phyloP scores from a whole-genome alignment of 2,329 filamentous ascomycete species.

The Clonostachys chloroleuca region DNA sequence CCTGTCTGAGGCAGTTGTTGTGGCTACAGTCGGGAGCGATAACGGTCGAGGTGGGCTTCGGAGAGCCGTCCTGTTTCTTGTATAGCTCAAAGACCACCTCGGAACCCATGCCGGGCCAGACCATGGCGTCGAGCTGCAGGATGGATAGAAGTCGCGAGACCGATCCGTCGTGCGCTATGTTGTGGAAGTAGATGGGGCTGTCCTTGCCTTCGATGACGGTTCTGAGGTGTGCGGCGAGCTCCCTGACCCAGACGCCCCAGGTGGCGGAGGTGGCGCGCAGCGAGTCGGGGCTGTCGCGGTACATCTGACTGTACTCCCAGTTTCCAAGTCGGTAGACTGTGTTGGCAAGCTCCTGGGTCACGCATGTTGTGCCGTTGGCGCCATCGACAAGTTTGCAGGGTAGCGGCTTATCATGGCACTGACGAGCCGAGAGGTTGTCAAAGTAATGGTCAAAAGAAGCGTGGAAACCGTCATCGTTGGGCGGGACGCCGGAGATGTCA shows the following conservation, averaged over 20 bases:
- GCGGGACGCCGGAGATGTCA: slow-evolving; percentile 59
- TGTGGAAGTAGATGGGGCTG: slow-evolving; percentile 59
- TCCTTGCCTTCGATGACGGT: slow-evolving; percentile 35
- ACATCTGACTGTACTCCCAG: slow-evolving; percentile 78
- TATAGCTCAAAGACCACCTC: slow-evolving; percentile 78
- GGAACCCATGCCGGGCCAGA: slow-evolving; percentile 80
- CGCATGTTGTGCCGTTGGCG: slow-evolving; percentile 47
- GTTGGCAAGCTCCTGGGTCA: slow-evolving; percentile 59
- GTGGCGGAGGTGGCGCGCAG: slow-evolving; percentile 57
- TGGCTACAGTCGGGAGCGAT: slow-evolving; percentile 12
- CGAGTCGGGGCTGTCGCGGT: slow-evolving; percentile 61
- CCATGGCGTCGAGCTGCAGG: slow-evolving; percentile 70
- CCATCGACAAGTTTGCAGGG: slow-evolving; percentile 56
- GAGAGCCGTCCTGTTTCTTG: slow-evolving; percentile 22
- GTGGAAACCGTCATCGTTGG: slow-evolving; percentile 59
- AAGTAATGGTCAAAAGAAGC: slow-evolving; percentile 76
- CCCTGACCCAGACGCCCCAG: slow-evolving; percentile 71
- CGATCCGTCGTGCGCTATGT: slow-evolving; percentile 77
- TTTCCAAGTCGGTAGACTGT: slow-evolving; percentile 71
- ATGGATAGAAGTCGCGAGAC: slow-evolving; percentile 63
- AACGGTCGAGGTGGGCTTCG: slow-evolving; percentile 8
- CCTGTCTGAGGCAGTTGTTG: slow-evolving; percentile 22
- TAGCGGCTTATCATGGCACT: slow-evolving; percentile 70
- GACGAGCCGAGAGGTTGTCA: slow-evolving; percentile 75
- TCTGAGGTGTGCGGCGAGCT: slow-evolving; percentile 64